Evolutionary conservation across 148 eudicot species (phyloP).

Genomic region (Salicornia ramosissima): DNA sequence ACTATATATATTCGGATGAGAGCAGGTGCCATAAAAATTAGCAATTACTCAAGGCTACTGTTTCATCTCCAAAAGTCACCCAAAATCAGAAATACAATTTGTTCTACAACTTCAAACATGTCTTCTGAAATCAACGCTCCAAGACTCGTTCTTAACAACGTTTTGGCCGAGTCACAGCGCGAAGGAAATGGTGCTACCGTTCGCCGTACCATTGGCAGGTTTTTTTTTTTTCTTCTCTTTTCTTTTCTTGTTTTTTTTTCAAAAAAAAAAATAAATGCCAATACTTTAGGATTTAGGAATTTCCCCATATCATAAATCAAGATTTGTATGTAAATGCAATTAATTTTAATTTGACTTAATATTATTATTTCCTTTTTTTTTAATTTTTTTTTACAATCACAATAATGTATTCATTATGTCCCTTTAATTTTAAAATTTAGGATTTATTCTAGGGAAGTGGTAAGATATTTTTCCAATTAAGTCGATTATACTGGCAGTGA

Average conservation of each 20-base stretch:
- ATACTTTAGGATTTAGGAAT: too few relatives aligned
- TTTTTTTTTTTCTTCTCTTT: not conserved
- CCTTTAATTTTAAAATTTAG: too few relatives aligned
- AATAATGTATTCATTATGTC: too few relatives aligned
- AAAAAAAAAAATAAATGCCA: not conserved
- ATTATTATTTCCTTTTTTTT: too few relatives aligned
- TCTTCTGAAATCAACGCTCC: conserved; percentile 23
- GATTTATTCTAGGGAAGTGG: too few relatives aligned
- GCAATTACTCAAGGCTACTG: not conserved
- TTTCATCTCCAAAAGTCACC: conserved; percentile 6
- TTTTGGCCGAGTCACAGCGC: conserved; percentile 33
- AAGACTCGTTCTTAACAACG: conserved; percentile 34
- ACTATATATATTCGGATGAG: too few relatives aligned
- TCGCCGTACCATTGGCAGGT: conserved; percentile 48
- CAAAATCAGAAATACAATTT: not conserved
- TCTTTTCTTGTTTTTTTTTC: not conserved
- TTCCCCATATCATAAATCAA: too few relatives aligned
- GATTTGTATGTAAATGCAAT: too few relatives aligned
- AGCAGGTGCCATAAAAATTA: not conserved
- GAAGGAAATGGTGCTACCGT: conserved; percentile 45
- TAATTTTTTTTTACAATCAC: too few relatives aligned
- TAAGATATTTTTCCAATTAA: too few relatives aligned
- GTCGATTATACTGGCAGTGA: too few relatives aligned
- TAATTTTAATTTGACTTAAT: too few relatives aligned
- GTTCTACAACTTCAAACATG: conserved; percentile 1